Evolutionary conservation across 2,329 filamentous ascomycete genomes (phyloP), one percentile per base, ranked within the genome.

Genomic region (Dactylellina sp.): DNA sequence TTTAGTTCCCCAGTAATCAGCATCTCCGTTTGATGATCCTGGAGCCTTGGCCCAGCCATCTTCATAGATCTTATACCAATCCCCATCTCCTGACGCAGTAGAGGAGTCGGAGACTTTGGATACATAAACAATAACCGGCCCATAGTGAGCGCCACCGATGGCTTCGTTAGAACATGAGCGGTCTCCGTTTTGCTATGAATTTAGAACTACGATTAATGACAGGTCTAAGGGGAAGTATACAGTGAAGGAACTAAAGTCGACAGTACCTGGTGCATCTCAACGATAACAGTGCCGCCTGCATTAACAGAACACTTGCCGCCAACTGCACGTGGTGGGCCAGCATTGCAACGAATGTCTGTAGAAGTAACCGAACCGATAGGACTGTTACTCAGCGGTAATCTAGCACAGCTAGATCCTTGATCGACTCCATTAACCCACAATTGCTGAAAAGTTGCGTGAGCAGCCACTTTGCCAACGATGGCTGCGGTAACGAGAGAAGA

Each of bases 201-300:
- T 18, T 49, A 16, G 53, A 83, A 71, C 81, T 32, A 52, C 76
- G 80, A 83, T 81, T 32, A 32, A 9, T 9, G 28, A 32, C 9
- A n/a, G n/a, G n/a, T n/a, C n/a, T n/a, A n/a, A n/a, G n/a, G n/a
- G n/a, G n/a, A n/a, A n/a, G n/a, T n/a, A n/a, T n/a, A n/a, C n/a
- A n/a, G n/a, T n/a, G n/a, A n/a, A n/a, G n/a, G n/a, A n/a, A n/a
- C n/a, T n/a, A n/a, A n/a, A n/a, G n/a, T n/a, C n/a, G n/a, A n/a
- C n/a, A n/a, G n/a, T 60, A 71, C 66, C 52, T 62, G 83, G 80
- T 88, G 86, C 84, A 88, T 87, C 79, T 87, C 86, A 6, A 87
- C 81, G 0, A 85, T 86, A 12, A 87, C 82, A 0, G 81, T 84
- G 2, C 80, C 80, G 1, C 85, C 85, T 1, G 76, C 78, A 53